These are phyloP conservation scores for Iberis amara DNA, from an alignment of 441 rosid species.

Conservation along the genomic window DNA sequence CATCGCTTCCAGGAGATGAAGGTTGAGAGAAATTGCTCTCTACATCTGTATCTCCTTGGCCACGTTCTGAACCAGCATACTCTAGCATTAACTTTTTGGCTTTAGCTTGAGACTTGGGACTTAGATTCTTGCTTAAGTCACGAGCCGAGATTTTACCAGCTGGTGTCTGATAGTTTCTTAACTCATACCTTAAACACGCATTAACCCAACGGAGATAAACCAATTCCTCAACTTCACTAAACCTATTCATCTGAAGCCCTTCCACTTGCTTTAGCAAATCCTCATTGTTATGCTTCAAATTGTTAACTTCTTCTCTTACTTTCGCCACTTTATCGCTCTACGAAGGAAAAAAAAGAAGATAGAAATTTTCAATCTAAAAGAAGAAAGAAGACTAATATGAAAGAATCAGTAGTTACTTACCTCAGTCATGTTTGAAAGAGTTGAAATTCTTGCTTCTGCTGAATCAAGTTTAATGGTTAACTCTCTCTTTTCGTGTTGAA, in stretches of 20 bases:
- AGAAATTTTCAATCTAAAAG: background rate
- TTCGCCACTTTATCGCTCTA: conserved; percentile 77
- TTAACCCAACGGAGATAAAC: conserved; percentile 98
- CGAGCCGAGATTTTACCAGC: conserved; percentile 84
- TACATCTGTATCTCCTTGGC: conserved; percentile 84
- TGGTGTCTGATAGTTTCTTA: conserved; percentile 81
- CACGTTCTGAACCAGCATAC: conserved; percentile 94
- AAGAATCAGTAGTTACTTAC: conserved; percentile 32
- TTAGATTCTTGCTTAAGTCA: conserved; percentile 76
- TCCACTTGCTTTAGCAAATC: conserved; percentile 91
- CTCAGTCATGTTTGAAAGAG: conserved; percentile 91
- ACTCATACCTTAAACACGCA: conserved; percentile 91
- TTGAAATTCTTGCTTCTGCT: conserved; percentile 60
- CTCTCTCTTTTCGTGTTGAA: conserved; percentile 90
- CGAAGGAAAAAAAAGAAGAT: background rate
- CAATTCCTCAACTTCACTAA: conserved; percentile 94
- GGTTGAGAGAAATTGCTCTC: conserved; percentile 87
- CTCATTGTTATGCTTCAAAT: conserved; percentile 69
- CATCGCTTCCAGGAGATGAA: conserved; percentile 91
- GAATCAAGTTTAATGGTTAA: conserved; percentile 70
- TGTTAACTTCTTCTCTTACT: conserved; percentile 71
- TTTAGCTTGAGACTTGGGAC: conserved; percentile 82
- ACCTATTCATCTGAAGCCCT: conserved; percentile 94
- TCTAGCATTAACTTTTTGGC: conserved; percentile 83
- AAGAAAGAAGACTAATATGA: conserved; percentile 6